Evolutionary conservation across 257 asterid species (phyloP).

Genomic region (Jacaranda copaia): DNA sequence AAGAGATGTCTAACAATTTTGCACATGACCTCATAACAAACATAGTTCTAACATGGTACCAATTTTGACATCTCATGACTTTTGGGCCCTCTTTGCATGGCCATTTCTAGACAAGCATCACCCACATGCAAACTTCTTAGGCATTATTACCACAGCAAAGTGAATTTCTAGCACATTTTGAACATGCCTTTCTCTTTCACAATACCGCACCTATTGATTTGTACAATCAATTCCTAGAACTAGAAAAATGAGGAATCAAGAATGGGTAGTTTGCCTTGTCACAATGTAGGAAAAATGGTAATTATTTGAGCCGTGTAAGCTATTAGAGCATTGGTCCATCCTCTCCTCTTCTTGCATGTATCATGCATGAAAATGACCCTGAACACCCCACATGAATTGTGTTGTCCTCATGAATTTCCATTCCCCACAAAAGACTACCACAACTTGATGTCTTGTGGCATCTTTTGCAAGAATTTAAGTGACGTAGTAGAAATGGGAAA

Average conservation of each 20-base stretch:
- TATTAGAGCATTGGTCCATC: neutral
- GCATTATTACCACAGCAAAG: neutral
- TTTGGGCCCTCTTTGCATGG: conserved; percentile 26
- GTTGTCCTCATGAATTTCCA: conserved; percentile 7
- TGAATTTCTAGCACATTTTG: conserved; percentile 9
- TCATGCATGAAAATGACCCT: conserved; percentile 32
- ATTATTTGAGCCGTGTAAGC: conserved; percentile 27
- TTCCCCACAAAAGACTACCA: neutral
- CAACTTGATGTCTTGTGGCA: neutral
- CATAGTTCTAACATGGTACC: neutral
- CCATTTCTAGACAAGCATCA: conserved; percentile 28
- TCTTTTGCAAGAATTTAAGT: conserved; percentile 8
- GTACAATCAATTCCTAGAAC: conserved; percentile 22
- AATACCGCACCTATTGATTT: conserved; percentile 17
- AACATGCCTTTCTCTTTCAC: neutral
- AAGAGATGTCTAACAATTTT: conserved; percentile 15
- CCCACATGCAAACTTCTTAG: conserved; percentile 21
- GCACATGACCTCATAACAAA: conserved; percentile 37
- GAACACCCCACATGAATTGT: conserved; percentile 37
- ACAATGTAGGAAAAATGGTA: neutral
- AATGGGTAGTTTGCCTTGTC: neutral
- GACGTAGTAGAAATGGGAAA: neutral
- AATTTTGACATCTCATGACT: conserved; percentile 24
- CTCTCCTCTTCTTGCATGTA: conserved; percentile 1
- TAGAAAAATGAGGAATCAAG: conserved; percentile 17